These are phyloP conservation scores for Haematococcus lacustris DNA, from an alignment of 139 green algal species.

Conservation along the genomic window DNA sequence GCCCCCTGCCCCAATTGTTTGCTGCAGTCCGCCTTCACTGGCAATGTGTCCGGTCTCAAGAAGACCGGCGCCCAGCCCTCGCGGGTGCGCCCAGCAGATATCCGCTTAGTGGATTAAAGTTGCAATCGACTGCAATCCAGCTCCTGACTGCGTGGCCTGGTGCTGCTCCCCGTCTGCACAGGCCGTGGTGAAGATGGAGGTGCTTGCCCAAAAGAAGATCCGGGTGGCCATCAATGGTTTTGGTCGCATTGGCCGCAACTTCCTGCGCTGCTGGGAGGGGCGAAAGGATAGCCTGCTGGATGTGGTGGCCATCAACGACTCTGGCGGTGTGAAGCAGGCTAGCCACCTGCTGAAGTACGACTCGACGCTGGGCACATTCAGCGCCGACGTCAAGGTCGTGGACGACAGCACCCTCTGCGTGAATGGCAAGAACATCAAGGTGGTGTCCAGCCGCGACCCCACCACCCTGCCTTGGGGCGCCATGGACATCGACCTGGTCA, in stretches of 20 bases:
- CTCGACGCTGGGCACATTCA: constrained; percentile 94
- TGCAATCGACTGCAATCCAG: too few species aligned
- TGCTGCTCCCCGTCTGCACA: constrained; percentile 3
- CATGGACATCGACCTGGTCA: constrained; percentile 89
- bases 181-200: constrained; percentile 20
- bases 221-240: constrained; percentile 99
- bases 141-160: too few species aligned
- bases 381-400: constrained; percentile 87
- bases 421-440: constrained; percentile 88
- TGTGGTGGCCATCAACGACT: constrained; percentile 95
- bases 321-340: constrained; percentile 92
- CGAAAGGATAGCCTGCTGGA: constrained; percentile 77
- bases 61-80: constrained; percentile 28
- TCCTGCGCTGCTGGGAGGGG: constrained; percentile 82
- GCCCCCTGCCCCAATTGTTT: neutral
- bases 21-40: constrained; percentile 37
- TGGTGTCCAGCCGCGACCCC: constrained; percentile 94
- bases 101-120: too few species aligned
- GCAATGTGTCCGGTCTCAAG: constrained; percentile 28
- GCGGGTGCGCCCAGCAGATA: too few species aligned
- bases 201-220: constrained; percentile 76
- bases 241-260: constrained; percentile 93
- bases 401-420: constrained; percentile 85
- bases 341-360: constrained; percentile 99
- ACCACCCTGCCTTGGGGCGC: constrained; percentile 90